phyloP scores from a whole-genome alignment of 2,329 filamentous ascomycete species.

The Aspergillus eucalypticola region DNA sequence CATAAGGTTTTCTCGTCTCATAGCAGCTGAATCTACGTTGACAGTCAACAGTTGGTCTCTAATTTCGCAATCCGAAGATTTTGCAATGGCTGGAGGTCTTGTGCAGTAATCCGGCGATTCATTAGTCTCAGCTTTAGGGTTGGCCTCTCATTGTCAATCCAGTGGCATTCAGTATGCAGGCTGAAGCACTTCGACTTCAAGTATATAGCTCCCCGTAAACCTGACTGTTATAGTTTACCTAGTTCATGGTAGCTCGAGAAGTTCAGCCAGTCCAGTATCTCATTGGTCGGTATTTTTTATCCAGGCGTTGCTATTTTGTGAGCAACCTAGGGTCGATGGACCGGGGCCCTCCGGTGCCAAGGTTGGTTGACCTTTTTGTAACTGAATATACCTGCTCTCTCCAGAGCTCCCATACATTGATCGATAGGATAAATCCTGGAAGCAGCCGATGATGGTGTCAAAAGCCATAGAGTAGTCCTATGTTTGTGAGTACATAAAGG shows the following conservation, averaged over 20 bases:
- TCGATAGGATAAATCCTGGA: background rate
- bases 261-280: background rate
- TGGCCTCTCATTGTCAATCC: background rate
- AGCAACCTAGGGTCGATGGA: background rate
- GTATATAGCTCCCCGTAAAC: background rate
- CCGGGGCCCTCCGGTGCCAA: background rate
- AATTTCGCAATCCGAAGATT: background rate
- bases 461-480: too few species aligned
- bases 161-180: background rate
- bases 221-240: background rate
- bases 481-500: too few species aligned
- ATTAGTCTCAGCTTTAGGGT: background rate
- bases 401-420: background rate
- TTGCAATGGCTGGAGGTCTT: background rate
- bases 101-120: background rate
- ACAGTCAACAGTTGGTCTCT: too few species aligned
- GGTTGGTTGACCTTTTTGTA: background rate
- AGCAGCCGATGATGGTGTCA: background rate
- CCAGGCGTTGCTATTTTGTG: background rate
- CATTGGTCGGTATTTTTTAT: background rate
- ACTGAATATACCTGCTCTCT: background rate
- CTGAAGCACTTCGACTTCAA: too few species aligned
- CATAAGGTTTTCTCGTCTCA: background rate
- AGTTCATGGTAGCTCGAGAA: background rate
- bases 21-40: too few species aligned